Conservation (phyloP, 306 rosid genomes). For the Vachellia collinsii region DNA sequence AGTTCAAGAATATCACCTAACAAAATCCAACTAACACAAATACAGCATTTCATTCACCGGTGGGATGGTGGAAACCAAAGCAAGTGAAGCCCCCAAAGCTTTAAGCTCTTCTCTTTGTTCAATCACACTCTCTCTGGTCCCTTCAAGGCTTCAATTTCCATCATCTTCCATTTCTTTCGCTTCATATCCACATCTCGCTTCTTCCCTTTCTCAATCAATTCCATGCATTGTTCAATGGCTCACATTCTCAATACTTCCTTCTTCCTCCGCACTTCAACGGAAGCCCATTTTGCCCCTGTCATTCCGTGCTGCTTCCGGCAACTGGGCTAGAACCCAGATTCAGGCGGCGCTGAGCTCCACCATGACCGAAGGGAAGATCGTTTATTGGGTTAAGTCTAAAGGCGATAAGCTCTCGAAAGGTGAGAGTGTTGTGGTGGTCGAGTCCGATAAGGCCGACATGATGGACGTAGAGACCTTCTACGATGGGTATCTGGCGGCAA, state of each 20-base stretch:
- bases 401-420: slow-evolving; percentile 95
- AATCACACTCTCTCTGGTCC: background rate
- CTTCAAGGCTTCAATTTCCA: background rate
- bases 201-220: background rate
- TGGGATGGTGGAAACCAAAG: slow-evolving; percentile 48
- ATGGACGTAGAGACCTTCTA: slow-evolving; percentile 99
- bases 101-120: background rate
- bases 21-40: background rate
- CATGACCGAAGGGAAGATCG: slow-evolving; percentile 97
- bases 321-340: slow-evolving; percentile 23
- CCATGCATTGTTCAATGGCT: slow-evolving; percentile 55
- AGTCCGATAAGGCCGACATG: slow-evolving; percentile 99
- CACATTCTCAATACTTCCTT: slow-evolving; percentile 73
- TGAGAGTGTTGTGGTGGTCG: slow-evolving; percentile 96
- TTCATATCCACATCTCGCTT: background rate
- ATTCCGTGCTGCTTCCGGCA: background rate
- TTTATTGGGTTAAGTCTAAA: slow-evolving; percentile 91
- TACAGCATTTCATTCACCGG: slow-evolving; percentile 37
- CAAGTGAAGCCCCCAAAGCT: background rate
- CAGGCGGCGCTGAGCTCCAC: slow-evolving; percentile 94
- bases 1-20: too few species aligned
- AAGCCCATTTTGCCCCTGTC: slow-evolving; percentile 11
- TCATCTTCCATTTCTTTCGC: background rate
- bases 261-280: slow-evolving; percentile 44
- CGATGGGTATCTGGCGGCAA: slow-evolving; percentile 91